phyloP scores from a whole-genome alignment of 2,329 filamentous ascomycete genomes.

The Raffaelea deltoideospora region DNA sequence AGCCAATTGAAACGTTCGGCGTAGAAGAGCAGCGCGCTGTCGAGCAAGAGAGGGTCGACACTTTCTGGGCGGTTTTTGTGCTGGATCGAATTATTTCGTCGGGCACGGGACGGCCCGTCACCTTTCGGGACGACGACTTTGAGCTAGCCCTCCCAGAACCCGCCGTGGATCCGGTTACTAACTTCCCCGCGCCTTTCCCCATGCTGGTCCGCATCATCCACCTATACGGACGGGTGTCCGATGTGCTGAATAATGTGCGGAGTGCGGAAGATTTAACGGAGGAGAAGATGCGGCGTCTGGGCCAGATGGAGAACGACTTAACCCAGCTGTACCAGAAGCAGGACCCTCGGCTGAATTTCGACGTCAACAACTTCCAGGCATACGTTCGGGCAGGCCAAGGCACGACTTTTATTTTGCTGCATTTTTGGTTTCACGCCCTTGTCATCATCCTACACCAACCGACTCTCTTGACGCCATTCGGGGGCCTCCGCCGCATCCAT shows the following conservation, averaged over 20 bases:
- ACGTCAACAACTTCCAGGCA: constrained; percentile 71
- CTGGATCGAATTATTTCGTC: constrained; percentile 79
- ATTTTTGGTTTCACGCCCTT: constrained; percentile 79
- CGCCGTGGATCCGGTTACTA: constrained; percentile 36
- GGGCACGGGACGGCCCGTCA: constrained; percentile 71
- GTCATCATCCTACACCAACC: constrained; percentile 78
- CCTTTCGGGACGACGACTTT: constrained; percentile 70
- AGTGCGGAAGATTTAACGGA: constrained; percentile 58
- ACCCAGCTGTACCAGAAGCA: constrained; percentile 59
- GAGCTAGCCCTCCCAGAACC: constrained; percentile 55
- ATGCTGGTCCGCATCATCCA: constrained; percentile 72
- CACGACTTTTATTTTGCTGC: constrained; percentile 72
- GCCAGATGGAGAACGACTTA: constrained; percentile 66
- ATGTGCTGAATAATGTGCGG: constrained; percentile 69
- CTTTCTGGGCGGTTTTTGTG: constrained; percentile 83
- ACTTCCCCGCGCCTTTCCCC: constrained; percentile 66
- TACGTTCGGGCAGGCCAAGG: constrained; percentile 70
- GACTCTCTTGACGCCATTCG: constrained; percentile 64
- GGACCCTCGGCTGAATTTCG: constrained; percentile 64
- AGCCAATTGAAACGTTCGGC: constrained; percentile 19
- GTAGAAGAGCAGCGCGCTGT: constrained; percentile 45
- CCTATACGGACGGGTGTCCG: constrained; percentile 70
- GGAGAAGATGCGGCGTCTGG: constrained; percentile 56
- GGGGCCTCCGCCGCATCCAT: constrained; percentile 40
- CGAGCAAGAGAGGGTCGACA: constrained; percentile 71